Percentiles rank a stretch among this genome's conserved stretches.
Conservation (phyloP, 805 yeast genomes). For the Candida railenensis region DNA sequence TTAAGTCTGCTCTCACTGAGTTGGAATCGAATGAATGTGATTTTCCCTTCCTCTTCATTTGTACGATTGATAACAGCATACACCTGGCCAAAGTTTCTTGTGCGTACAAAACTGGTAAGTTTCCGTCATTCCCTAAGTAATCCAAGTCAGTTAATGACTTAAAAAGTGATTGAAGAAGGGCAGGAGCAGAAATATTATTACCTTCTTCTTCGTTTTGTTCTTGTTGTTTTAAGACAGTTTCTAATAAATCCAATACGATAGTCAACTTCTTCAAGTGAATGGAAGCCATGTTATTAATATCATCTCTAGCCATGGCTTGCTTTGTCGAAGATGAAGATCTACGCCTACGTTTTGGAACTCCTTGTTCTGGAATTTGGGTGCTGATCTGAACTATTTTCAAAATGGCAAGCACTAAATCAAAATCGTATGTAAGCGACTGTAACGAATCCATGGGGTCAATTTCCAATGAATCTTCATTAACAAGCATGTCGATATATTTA, state of each 20-base stretch:
- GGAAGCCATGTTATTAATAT: slow-evolving; percentile 72
- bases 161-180: slow-evolving; percentile 52
- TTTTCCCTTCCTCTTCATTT: slow-evolving; percentile 34
- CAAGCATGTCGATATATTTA: slow-evolving; percentile 53
- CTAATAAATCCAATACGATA: slow-evolving; percentile 75
- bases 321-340: slow-evolving; percentile 76
- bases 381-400: slow-evolving; percentile 61
- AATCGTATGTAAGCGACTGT: slow-evolving; percentile 53
- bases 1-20: slow-evolving; percentile 80
- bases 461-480: slow-evolving; percentile 33
- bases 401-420: slow-evolving; percentile 56
- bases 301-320: slow-evolving; percentile 71
- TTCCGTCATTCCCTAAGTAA: slow-evolving; percentile 86
- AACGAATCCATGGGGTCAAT: slow-evolving; percentile 46
- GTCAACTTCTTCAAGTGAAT: slow-evolving; percentile 77
- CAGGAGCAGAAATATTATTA: slow-evolving; percentile 25
- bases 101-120: slow-evolving; percentile 84
- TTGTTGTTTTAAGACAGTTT: slow-evolving; percentile 42
- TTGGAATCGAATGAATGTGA: slow-evolving; percentile 51
- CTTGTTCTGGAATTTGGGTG: slow-evolving; percentile 43
- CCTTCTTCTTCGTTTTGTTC: slow-evolving; percentile 3
- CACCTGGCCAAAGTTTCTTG: slow-evolving; percentile 90
- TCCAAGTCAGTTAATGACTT: slow-evolving; percentile 71
- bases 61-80: slow-evolving; percentile 66
- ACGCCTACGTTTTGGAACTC: slow-evolving; percentile 71